Evolutionary conservation across 805 yeast species (phyloP), one percentile per base, ranked within the genome.

Genomic region (Candida stauntonica): DNA sequence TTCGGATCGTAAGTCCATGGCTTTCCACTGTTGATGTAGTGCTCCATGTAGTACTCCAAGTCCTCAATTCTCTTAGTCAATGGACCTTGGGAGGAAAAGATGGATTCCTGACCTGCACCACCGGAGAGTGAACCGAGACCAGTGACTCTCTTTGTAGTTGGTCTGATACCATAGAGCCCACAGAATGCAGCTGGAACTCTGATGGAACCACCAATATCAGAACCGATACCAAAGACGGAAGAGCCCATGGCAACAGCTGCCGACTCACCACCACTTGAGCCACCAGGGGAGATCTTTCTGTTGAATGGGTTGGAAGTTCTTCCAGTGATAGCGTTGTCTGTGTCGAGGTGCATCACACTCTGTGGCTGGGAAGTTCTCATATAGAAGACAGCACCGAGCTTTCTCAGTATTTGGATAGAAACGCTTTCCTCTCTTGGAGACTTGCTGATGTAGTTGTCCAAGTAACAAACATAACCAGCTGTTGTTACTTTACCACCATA

Each of bases 251-350:
- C 75, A 39, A 78, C 74, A 41, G 75, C 61, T 1, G 83, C 79
- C 43, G 85, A 81, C 52, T 79, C 86, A 46, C 87, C 87, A 39
- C 86, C 85, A 9, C 83, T 75, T 1, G 83, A 76, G 15, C 87
- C 87, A 44, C 87, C 87, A 2, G 81, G 67, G 18, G 81, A 72
- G 35, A 80, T 60, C 23, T 68, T 63, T 35, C 77, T 64, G 54
- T 81, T 80, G 62, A 58, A 64, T 2, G 85, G 80, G 52, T 80
- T 80, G 44, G 72, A 58, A 4, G 85, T 70, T 51, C 76, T 64
- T 8, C 87, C 87, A 38, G 64, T 68, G 53, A 80, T 66, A 57
- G 71, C 70, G 55, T 78, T 77, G 53, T 72, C 66, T 9, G 85
- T 75, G 55, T 79, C 84, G 50, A 77, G 61, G 50, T 79, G 85